Evolutionary conservation across 1,139 yeast genomes (phyloP).

Genomic region (Sugiyamaella pinicola): DNA sequence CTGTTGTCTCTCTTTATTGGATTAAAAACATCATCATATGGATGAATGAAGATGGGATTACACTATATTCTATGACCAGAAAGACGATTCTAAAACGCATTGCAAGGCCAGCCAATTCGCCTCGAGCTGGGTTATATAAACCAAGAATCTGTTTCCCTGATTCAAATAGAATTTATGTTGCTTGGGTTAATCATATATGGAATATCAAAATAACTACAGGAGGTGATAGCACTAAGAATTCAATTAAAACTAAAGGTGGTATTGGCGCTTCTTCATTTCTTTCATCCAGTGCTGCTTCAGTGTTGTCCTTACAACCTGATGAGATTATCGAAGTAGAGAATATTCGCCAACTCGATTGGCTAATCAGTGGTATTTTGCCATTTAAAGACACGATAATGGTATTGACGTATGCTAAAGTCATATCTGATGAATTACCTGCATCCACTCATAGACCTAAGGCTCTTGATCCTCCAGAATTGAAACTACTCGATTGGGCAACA

Average conservation of each 20-base stretch:
- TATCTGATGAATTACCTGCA: neutral
- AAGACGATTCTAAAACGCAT: conserved; percentile 49
- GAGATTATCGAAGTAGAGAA: conserved; percentile 60
- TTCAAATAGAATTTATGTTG: conserved; percentile 67
- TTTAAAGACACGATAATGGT: conserved; percentile 49
- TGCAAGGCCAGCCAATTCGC: conserved; percentile 60
- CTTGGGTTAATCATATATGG: conserved; percentile 87
- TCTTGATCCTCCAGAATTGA: conserved; percentile 64
- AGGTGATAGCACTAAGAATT: conserved; percentile 1
- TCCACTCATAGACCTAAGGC: neutral
- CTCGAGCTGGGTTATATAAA: conserved; percentile 81
- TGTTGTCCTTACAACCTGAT: conserved; percentile 43
- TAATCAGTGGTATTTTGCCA: conserved; percentile 77
- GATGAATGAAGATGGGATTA: conserved; percentile 84
- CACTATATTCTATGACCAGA: conserved; percentile 36
- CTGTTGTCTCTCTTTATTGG: conserved; percentile 67
- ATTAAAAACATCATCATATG: conserved; percentile 69
- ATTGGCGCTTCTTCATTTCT: conserved; percentile 17
- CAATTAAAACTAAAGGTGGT: neutral
- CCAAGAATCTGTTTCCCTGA: conserved; percentile 76
- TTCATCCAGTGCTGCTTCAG: conserved; percentile 36
- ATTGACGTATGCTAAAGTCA: conserved; percentile 46
- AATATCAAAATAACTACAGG: conserved; percentile 51
- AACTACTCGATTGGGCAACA: conserved; percentile 61
- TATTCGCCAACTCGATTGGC: conserved; percentile 56